Percentiles rank a stretch among this genome's conserved stretches.
Evolutionary conservation across 257 asterid genomes (phyloP).

Genomic region (Ocimum tenuiflorum): DNA sequence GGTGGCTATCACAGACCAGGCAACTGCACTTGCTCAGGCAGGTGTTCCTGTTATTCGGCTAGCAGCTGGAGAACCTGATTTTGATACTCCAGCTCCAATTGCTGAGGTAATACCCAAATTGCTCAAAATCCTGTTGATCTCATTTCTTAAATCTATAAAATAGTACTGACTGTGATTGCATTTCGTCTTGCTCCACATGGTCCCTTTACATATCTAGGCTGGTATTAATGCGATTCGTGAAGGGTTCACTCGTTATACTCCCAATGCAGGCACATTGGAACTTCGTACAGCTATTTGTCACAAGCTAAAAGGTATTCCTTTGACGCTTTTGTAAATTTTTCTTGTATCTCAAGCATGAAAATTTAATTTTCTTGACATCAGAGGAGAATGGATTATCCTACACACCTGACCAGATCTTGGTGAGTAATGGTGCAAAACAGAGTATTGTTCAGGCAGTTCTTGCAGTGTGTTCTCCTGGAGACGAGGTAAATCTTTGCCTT

Average conservation of each 20-base stretch:
- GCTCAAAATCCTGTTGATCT: background rate
- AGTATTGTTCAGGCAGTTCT: conserved; percentile 83
- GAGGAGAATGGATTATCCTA: conserved; percentile 87
- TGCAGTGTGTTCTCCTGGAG: conserved; percentile 96
- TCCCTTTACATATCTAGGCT: no score
- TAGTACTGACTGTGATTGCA: background rate
- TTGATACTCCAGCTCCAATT: conserved; percentile 78
- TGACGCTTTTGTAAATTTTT: background rate
- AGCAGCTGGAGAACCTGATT: conserved; percentile 98
- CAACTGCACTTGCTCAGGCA: conserved; percentile 82
- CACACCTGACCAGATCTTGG: conserved; percentile 82
- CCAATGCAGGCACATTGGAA: conserved; percentile 87
- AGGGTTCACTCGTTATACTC: conserved; percentile 85
- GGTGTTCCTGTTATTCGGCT: conserved; percentile 91
- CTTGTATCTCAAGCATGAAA: background rate
- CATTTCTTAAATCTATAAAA: background rate
- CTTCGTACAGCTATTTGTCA: conserved; percentile 79
- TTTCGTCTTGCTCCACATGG: no score
- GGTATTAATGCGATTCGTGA: conserved; percentile 84
- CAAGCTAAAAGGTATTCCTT: conserved; percentile 70
- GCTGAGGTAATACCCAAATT: conserved; percentile 53
- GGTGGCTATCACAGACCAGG: conserved; percentile 87
- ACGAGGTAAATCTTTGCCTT: conserved; percentile 50
- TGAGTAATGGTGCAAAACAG: conserved; percentile 95
- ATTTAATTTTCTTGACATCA: conserved; percentile 22